These are phyloP conservation scores for Piper longum DNA, from an alignment of 164 flowering plant species.

Conservation along the genomic window DNA sequence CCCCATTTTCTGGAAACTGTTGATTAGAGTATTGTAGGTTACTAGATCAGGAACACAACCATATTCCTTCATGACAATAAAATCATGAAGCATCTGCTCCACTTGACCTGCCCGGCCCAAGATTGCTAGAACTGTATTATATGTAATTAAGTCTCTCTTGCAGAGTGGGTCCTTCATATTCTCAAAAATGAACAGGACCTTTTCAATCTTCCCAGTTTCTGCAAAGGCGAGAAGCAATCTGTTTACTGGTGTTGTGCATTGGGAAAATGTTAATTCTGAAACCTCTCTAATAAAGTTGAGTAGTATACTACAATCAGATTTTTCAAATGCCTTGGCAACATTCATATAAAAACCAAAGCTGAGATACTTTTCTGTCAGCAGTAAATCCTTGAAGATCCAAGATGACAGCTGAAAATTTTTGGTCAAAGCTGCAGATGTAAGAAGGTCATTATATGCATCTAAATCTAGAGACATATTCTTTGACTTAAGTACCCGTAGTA, in stretches of 20 bases:
- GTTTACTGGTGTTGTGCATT: constrained; percentile 32
- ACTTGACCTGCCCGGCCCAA: constrained; percentile 50
- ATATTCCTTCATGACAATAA: constrained; percentile 46
- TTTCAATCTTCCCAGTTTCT: constrained; percentile 43
- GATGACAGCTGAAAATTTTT: constrained; percentile 29
- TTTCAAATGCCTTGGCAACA: constrained; percentile 50
- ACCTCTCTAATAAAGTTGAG: constrained; percentile 37
- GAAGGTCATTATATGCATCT: constrained; percentile 28
- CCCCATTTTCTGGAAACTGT: constrained; percentile 49
- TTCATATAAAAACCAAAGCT: constrained; percentile 26
- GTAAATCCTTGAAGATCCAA: constrained; percentile 39
- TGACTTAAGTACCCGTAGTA: constrained; percentile 24
- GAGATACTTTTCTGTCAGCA: constrained; percentile 18
- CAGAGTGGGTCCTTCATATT: constrained; percentile 40
- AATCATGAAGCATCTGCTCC: constrained; percentile 56
- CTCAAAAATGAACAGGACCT: constrained; percentile 56
- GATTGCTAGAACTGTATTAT: constrained; percentile 48
- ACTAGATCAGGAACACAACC: constrained; percentile 46
- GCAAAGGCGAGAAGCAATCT: constrained; percentile 55
- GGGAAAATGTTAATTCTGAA: constrained; percentile 30
- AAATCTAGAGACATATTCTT: constrained; percentile 26
- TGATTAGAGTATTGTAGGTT: constrained; percentile 65
- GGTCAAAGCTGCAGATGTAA: constrained; percentile 31
- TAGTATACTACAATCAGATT: constrained; percentile 21
- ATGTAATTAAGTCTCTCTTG: constrained; percentile 59